phyloP scores from a whole-genome alignment of 345 rosid species.

The Eucalyptus regnans region DNA sequence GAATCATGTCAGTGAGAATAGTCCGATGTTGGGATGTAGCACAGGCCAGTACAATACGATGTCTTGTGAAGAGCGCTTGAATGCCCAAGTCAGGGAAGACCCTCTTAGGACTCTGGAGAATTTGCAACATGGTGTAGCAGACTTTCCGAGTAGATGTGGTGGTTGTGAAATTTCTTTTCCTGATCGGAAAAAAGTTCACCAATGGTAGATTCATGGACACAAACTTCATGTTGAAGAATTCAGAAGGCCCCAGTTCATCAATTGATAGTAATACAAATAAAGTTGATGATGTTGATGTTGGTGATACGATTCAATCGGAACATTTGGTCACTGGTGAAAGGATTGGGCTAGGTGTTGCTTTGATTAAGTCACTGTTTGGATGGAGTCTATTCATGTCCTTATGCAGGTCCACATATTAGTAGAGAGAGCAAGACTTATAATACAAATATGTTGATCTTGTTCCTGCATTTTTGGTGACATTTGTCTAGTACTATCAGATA shows the following conservation, averaged over 20 bases:
- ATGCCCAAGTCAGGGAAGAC: fast-evolving
- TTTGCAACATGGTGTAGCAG: too few species aligned
- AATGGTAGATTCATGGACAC: background rate
- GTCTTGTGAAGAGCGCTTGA: too few species aligned
- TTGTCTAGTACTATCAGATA: background rate
- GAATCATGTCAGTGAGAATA: too few species aligned
- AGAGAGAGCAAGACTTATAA: background rate
- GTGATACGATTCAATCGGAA: conserved; percentile 95
- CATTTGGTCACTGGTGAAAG: conserved; percentile 85
- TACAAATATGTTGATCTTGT: background rate
- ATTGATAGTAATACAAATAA: conserved; percentile 32
- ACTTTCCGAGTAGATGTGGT: too few species aligned
- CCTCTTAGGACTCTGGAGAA: too few species aligned
- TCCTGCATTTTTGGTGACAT: background rate
- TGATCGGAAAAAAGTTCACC: too few species aligned
- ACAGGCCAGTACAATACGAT: fast-evolving
- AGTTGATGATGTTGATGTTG: conserved; percentile 77
- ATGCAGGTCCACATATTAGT: background rate
- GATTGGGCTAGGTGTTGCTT: conserved; percentile 78
- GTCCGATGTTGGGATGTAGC: too few species aligned
- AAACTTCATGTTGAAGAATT: conserved; percentile 49
- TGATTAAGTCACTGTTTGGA: background rate
- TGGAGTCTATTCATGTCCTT: background rate
- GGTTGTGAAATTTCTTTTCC: too few species aligned
- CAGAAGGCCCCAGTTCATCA: conserved; percentile 45